Conservation (phyloP, 345 rosid genomes). For the Streptanthus diversifolius region DNA sequence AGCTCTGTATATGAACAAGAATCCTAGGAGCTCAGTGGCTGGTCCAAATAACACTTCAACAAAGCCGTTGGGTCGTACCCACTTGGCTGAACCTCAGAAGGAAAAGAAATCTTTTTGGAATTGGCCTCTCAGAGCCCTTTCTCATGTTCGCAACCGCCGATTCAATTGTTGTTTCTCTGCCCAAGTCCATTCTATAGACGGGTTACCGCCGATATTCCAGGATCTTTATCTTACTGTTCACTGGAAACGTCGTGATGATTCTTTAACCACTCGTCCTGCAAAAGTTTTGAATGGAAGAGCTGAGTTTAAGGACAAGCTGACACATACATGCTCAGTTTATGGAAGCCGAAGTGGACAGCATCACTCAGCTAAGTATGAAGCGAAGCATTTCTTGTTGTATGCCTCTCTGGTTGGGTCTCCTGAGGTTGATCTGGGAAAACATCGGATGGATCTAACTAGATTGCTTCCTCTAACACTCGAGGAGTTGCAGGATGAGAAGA, state of each 20-base stretch:
- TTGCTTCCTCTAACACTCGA: constrained; percentile 90
- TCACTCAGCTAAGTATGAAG: constrained; percentile 90
- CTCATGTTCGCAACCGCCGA: constrained; percentile 56
- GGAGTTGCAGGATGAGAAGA: constrained; percentile 90
- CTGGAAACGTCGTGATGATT: constrained; percentile 92
- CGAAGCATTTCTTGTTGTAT: constrained; percentile 84
- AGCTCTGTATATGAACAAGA: constrained; percentile 65
- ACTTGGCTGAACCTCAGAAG: constrained; percentile 48
- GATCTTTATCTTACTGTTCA: constrained; percentile 61
- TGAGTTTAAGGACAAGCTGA: constrained; percentile 70
- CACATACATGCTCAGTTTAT: constrained; percentile 64
- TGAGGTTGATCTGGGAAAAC: constrained; percentile 90
- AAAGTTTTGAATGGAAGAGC: constrained; percentile 62
- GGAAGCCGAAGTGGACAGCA: constrained; percentile 86
- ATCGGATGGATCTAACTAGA: constrained; percentile 86
- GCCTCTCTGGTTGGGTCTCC: constrained; percentile 54
- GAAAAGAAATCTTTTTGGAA: constrained; percentile 88
- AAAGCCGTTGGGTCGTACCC: constrained; percentile 46
- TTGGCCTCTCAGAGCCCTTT: constrained; percentile 82
- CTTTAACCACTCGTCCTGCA: constrained; percentile 51
- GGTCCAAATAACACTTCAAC: constrained; percentile 36
- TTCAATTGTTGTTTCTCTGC: constrained; percentile 78
- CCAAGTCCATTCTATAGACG: constrained; percentile 68
- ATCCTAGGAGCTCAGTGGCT: constrained; percentile 32
- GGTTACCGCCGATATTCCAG: constrained; percentile 55